A percentile compares a stretch with the other conserved stretches of the same genome.
Evolutionary conservation across 768 basidiomycete species (phyloP).

Genomic region (Pisolithus orientalis): DNA sequence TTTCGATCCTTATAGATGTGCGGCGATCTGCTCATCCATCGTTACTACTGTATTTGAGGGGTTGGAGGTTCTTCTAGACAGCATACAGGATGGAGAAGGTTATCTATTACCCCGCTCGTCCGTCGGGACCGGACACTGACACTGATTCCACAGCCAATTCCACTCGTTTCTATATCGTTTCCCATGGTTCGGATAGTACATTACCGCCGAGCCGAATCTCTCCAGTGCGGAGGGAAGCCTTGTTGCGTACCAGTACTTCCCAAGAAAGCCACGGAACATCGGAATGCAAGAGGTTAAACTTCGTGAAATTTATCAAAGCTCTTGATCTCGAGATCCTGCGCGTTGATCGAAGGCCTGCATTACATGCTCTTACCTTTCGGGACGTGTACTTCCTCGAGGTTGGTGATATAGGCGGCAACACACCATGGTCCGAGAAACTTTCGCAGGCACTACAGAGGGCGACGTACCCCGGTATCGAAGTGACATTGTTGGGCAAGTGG

Average conservation of each 20-base stretch:
- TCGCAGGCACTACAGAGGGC: constrained; percentile 31
- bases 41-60: constrained; percentile 55
- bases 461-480: constrained; percentile 28
- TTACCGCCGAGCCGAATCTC: constrained; percentile 22
- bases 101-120: not conserved
- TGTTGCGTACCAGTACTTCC: constrained; percentile 31
- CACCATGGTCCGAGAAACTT: constrained; percentile 18
- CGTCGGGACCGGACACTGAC: not conserved
- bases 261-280: not conserved
- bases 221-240: constrained; percentile 23
- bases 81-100: constrained; percentile 52
- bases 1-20: constrained; percentile 41
- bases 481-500: constrained; percentile 46
- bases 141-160: constrained; percentile 43
- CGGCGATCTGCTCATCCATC: constrained; percentile 70
- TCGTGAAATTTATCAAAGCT: constrained; percentile 22
- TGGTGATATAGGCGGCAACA: not conserved
- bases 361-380: constrained; percentile 40
- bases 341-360: constrained; percentile 61
- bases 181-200: constrained; percentile 27
- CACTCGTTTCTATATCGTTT: constrained; percentile 64
- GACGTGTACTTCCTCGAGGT: constrained; percentile 66
- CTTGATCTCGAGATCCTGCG: constrained; percentile 43
- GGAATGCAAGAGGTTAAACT: constrained; percentile 3
- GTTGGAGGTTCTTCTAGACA: constrained; percentile 53